Conservation (phyloP, 176 grass and related monocot genomes). For the Dactylis glomerata region DNA sequence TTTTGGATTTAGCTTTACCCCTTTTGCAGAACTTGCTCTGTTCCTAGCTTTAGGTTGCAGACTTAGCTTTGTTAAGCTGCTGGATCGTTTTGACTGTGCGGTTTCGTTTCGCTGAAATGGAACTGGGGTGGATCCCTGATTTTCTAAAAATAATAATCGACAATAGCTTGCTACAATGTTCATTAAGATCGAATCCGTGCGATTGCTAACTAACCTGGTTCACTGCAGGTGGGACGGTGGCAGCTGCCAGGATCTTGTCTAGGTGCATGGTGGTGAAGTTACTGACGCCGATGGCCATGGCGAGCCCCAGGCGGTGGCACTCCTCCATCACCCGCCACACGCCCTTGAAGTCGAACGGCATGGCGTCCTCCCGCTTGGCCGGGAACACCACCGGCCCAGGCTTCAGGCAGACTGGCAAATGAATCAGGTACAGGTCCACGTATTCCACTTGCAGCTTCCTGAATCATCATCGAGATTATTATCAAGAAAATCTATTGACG, state of each 20-base stretch:
- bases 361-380: conserved; percentile 19
- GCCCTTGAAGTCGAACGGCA: conserved; percentile 52
- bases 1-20: no score
- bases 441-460: conserved; percentile 67
- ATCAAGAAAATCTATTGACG: no score
- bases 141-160: no score
- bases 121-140: no score
- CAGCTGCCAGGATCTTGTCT: conserved; percentile 38
- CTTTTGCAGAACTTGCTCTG: no score
- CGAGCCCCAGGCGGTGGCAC: conserved; percentile 62
- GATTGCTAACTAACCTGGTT: no score
- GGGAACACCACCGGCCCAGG: neutral
- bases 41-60: no score
- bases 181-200: no score
- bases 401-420: conserved; percentile 44
- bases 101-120: no score
- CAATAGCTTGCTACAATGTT: no score
- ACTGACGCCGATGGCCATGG: conserved; percentile 64
- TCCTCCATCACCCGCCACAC: conserved; percentile 81
- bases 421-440: conserved; percentile 63
- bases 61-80: no score
- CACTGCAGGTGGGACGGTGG: conserved; percentile 60
- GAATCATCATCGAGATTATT: neutral
- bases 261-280: conserved; percentile 51
- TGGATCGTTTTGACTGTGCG: no score